Base-by-base conservation (phyloP, 1,284 basidiomycete genomes). In the Flammula alnicola region DNA sequence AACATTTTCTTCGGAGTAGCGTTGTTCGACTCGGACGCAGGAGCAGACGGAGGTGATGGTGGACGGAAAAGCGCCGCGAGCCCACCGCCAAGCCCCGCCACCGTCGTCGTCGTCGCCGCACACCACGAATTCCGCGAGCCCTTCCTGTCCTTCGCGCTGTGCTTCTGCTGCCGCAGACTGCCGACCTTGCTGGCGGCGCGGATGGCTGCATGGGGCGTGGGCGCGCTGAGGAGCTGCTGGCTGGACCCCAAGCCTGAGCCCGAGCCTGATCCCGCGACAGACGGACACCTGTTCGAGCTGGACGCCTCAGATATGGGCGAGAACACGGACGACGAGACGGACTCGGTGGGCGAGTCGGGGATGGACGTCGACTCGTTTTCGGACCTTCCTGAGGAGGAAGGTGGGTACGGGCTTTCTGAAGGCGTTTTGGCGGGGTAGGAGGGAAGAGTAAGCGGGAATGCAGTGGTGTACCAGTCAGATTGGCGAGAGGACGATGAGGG, bases 401-500 rank as follows among this genome's bases (percentile, higher is more conserved):
- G 25, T 10, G 39, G 30, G 32, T 42, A 49, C 19, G 23, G n/a
- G 22, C 39, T 42, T 26, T 45, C 38, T 22, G 33, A 19, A 26
- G 16, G 11, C 12, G n/a, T 33, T 17, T 44, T 30, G 25, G 36
- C 11, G 5, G 32, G 49, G 20, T 46, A 52, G 2, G 44, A 52
- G 2, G 60, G 60, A 5, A 60, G 51, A 2, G 61, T 61, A 1
- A 63, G 43, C 6, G 57, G 59, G 36, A 63, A 61, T 16, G 54
- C 61, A 20, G 52, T 58, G 27, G 43, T 42, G 48, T 55, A 63
- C 5, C 38, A 42, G 27, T 55, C 49, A n/a, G 51, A 47, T 36
- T 57, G 50, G 17, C 56, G 52, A 10, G 56, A 49, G 2, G 57
- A 53, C 3, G 38, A 36, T 1, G 54, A 43, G 2, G 48, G 35